These are phyloP conservation scores for Epicoccum nigrum DNA, from an alignment of 2,329 filamentous ascomycete genomes.

Conservation along the genomic window DNA sequence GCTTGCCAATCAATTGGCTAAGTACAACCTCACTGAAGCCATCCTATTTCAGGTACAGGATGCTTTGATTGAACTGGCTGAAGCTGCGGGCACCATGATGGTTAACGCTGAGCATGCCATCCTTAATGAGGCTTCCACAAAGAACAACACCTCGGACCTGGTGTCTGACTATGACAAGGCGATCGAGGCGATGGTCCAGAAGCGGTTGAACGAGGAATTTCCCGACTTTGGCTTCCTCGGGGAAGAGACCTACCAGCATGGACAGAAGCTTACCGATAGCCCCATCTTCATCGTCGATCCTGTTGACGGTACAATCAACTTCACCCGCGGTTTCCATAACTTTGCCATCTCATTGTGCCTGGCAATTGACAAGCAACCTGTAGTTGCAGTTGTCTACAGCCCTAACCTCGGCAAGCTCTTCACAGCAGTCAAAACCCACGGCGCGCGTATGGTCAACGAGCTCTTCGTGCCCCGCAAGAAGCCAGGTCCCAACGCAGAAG, in stretches of 20 bases:
- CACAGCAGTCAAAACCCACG: conserved; percentile 42
- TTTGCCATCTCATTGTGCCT: conserved; percentile 44
- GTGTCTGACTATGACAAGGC: conserved; percentile 63
- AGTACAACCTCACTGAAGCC: conserved; percentile 22
- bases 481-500: not conserved
- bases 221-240: conserved; percentile 52
- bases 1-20: conserved; percentile 21
- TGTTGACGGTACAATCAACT: conserved; percentile 50
- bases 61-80: conserved; percentile 34
- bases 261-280: conserved; percentile 34
- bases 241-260: conserved; percentile 45
- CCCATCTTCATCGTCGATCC: conserved; percentile 49
- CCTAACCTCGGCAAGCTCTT: conserved; percentile 45
- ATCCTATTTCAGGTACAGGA: conserved; percentile 25
- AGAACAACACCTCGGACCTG: conserved; percentile 55
- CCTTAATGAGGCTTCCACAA: conserved; percentile 28
- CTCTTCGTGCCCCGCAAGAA: conserved; percentile 9
- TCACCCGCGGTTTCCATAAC: conserved; percentile 47
- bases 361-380: conserved; percentile 38
- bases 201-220: conserved; percentile 51
- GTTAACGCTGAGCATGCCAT: conserved; percentile 37
- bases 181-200: conserved; percentile 58
- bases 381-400: conserved; percentile 46
- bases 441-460: conserved; percentile 37
- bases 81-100: conserved; percentile 42